Evolutionary conservation across 2,329 filamentous ascomycete species (phyloP), one percentile per base, ranked within the genome.

Genomic region (Verticillium albo-atrum): DNA sequence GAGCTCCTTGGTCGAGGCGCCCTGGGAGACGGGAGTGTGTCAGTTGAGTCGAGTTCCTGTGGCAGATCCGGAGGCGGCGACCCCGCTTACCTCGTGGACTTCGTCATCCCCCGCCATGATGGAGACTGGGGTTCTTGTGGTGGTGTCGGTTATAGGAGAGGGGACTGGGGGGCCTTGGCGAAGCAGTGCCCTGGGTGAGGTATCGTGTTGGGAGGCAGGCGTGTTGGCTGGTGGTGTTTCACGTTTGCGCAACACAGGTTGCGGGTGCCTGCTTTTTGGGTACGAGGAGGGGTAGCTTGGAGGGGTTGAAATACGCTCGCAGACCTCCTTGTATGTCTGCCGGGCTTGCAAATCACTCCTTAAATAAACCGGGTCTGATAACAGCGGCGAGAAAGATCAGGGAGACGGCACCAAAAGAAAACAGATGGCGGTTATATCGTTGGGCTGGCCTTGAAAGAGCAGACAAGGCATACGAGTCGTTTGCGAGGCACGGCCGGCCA

Each of bases 1-100:
- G 70, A 91, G 85, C 79, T 98, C 94, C 74, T 88, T 83, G 54
- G 88, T 86, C 61, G 91, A 91, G 67, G 94, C 94, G 72, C 94
- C 95, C 89, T 96, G 68, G 14, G 23, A 50, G 56, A 25, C 55
- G n/a, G 6, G 12, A 14, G 37, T n/a, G 14, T 12, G 32, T 23
- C 32, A 56, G 50, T 42, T 9, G 20, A 2, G 35, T n/a, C 28
- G 52, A 14, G 42, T n/a, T 7, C 23, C 23, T 2, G 14, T 4
- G n/a, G 54, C 14, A 56, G 15, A 15, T 35, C 15, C 9, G 17
- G 27, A 9, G 28, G 14, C 4, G 17, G 7, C 15, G 34, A 42
- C 52, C 5, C 25, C 17, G 27, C 58, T 27, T 63, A 75, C 73
- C 60, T 74, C 73, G 67, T 75, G 73, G 64, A 73, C 73, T 60